phyloP scores from a whole-genome alignment of 106 monocot genomes.

The Dioscorea alata region DNA sequence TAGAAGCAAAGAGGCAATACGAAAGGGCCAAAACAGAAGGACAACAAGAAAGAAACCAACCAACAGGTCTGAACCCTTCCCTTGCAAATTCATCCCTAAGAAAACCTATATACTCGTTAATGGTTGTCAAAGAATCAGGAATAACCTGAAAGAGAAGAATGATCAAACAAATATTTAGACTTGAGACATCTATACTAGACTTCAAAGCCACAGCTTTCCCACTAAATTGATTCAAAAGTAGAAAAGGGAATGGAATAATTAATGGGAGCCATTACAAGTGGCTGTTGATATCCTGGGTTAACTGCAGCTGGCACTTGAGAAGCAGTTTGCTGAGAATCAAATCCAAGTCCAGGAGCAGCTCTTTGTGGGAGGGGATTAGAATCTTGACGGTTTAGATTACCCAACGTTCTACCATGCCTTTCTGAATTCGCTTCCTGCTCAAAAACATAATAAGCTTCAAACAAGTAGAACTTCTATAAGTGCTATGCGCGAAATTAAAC shows the following conservation, averaged over 20 bases:
- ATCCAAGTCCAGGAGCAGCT: conserved; percentile 21
- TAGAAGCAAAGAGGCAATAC: not conserved
- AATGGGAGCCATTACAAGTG: conserved; percentile 31
- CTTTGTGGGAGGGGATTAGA: conserved; percentile 22
- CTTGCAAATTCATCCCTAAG: conserved; percentile 62
- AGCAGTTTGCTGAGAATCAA: conserved; percentile 20
- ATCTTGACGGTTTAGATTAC: conserved; percentile 21
- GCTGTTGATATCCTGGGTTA: conserved; percentile 34
- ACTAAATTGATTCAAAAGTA: not conserved
- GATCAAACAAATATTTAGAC: too few species aligned
- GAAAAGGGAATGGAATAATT: not conserved
- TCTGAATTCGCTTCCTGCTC: conserved; percentile 35
- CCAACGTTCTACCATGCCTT: conserved; percentile 29
- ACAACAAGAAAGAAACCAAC: conserved; percentile 23
- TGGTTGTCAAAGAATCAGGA: conserved; percentile 83
- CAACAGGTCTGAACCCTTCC: conserved; percentile 41
- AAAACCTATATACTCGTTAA: conserved; percentile 59
- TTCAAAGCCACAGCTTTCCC: conserved; percentile 1
- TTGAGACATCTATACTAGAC: too few species aligned
- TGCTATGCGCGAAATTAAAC: not conserved
- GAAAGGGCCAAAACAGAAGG: not conserved
- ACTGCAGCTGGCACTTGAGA: conserved; percentile 23
- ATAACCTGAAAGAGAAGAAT: conserved; percentile 47
- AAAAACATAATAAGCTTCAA: conserved; percentile 11
- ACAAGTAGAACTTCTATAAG: not conserved